A percentile compares a stretch with the other conserved stretches of the same genome.
phyloP scores from a whole-genome alignment of 768 basidiomycete species.

The Coprinopsis sp. region DNA sequence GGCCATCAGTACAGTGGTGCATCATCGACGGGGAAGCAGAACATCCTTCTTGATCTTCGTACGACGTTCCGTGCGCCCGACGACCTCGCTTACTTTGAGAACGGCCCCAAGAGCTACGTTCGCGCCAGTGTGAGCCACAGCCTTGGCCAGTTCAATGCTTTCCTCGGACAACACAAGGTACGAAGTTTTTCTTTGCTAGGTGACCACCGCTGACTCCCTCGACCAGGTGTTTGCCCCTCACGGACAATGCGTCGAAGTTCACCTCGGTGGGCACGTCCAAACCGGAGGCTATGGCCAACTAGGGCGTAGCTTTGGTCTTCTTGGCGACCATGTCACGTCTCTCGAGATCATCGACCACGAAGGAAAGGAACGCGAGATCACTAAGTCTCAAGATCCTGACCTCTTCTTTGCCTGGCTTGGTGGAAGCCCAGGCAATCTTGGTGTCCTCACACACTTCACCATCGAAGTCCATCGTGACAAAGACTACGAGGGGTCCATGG shows the following conservation, averaged over 20 bases:
- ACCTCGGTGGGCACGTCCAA: slow-evolving; percentile 11
- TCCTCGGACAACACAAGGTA: slow-evolving; percentile 6
- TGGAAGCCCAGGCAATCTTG: too few species aligned
- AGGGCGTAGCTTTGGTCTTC: too few species aligned
- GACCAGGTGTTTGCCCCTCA: slow-evolving; percentile 8
- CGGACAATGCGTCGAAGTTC: slow-evolving; percentile 9
- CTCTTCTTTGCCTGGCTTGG: too few species aligned
- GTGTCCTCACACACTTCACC: slow-evolving; percentile 12
- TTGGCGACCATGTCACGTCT: too few species aligned
- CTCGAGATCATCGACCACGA: slow-evolving; percentile 7
- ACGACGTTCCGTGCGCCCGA: slow-evolving; percentile 3
- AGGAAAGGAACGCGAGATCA: slow-evolving; percentile 6
- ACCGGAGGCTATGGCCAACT: too few species aligned
- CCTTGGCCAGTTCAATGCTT: slow-evolving; percentile 9
- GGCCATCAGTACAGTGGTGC: slow-evolving; percentile 14
- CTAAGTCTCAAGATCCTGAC: slow-evolving; percentile 4
- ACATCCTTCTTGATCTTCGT: slow-evolving; percentile 11
- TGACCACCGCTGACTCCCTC: neutral
- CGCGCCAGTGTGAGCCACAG: slow-evolving; percentile 8
- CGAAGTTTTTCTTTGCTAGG: neutral
- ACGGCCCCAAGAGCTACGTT: slow-evolving; percentile 6
- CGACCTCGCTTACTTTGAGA: neutral
- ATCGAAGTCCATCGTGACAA: slow-evolving; percentile 8
- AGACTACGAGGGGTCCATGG: slow-evolving; percentile 8
- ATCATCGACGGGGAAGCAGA: slow-evolving; percentile 6